Conservation (phyloP, 2,329 filamentous ascomycete genomes). For the Botryotinia globosa region DNA sequence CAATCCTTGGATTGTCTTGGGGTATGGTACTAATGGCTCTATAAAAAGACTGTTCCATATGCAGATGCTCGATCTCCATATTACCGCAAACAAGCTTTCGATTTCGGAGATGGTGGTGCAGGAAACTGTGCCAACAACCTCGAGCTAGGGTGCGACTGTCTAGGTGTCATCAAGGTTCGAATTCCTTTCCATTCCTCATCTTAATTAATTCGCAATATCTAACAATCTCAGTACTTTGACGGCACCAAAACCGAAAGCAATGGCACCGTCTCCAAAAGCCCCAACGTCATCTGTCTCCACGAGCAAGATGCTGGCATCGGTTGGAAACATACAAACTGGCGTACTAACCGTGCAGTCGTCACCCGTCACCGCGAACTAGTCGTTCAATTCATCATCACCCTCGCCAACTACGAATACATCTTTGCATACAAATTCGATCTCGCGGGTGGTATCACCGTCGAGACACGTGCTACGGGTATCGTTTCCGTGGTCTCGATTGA, state of each 20-base stretch:
- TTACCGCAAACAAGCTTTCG: conserved; percentile 66
- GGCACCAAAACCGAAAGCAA: conserved; percentile 51
- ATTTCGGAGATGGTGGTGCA: conserved; percentile 65
- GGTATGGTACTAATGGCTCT: neutral
- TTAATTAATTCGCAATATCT: neutral
- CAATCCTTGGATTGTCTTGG: neutral
- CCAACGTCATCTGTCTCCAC: conserved; percentile 66
- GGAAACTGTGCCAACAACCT: conserved; percentile 66
- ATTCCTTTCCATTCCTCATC: no score
- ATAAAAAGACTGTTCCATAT: conserved; percentile 9
- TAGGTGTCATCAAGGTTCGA: conserved; percentile 53
- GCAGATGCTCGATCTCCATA: conserved; percentile 58
- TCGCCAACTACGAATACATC: conserved; percentile 70
- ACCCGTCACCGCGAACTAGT: conserved; percentile 61
- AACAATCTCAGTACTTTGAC: conserved; percentile 51
- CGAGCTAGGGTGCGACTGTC: conserved; percentile 63
- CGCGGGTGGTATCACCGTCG: conserved; percentile 57
- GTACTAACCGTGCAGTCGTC: conserved; percentile 60
- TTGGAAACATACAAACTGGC: conserved; percentile 70
- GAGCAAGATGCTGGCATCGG: conserved; percentile 67
- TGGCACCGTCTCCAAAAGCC: conserved; percentile 52
- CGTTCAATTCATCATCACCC: conserved; percentile 64
- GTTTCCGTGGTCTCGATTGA: conserved; percentile 55
- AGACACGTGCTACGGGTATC: conserved; percentile 65
- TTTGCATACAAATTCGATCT: conserved; percentile 64